Evolutionary conservation across 306 rosid genomes (phyloP), one percentile per base, ranked within the genome.

Genomic region (Hippophae tibetana): DNA sequence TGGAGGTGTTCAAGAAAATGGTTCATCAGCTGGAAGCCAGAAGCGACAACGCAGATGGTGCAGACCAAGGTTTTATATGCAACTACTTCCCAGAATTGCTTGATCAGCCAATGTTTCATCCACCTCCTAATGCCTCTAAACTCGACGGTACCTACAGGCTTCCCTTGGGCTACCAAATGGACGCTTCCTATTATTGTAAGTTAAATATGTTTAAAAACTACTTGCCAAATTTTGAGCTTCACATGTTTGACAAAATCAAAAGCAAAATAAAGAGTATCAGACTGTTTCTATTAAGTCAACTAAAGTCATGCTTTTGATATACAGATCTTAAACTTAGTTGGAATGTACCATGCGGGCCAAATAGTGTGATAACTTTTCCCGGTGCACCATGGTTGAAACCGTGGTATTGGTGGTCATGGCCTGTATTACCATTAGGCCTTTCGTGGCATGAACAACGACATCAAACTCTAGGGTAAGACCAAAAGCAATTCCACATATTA

Each of bases 331-430:
- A 68, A 61, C 75, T 92, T n/a, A 76, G 85, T 7, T 92, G 99
- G 99, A 88, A 93, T 61, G 76, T 92, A 18, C 95, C 99, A 2
- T 92, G 99, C 13, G 96, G 96, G 31, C 99, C 99, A n/a, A 92
- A 92, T 60, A 92, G 99, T 46, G 99, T 92, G 68, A 80, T 92
- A 42, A 92, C 99, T 12, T 92, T 80, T 63, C 99, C 99, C 0
- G 89, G 99, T n/a, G 99, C 99, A 8, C 68, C 88, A 0, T 92
- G 96, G 99, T 66, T 92, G 81, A 92, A 92, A 84, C 99, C 99
- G 6, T 92, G 99, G 96, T 92, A 92, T 62, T 92, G 99, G 99
- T 92, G 99, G 99, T 76, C 99, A 0, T 92, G 99, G 99, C 99
- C 99, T 43, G 89, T 92, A 10, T 77, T 92, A 18, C 99, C 99